phyloP scores from a whole-genome alignment of 345 rosid genomes.

The Leavenworthia alabamica region DNA sequence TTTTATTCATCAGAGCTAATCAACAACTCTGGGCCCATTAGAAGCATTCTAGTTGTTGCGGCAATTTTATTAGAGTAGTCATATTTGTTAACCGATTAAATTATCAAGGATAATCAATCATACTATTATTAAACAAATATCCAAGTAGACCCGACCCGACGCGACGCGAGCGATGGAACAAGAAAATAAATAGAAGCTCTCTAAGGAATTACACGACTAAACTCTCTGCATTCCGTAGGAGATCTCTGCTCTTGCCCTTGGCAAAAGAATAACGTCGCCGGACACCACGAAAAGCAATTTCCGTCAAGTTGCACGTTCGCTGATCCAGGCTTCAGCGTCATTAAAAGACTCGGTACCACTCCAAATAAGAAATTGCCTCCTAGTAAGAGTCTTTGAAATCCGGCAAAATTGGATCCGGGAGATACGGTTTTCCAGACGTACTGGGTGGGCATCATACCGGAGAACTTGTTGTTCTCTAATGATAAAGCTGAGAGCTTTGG shows the following conservation, averaged over 20 bases:
- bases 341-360: conserved; percentile 53
- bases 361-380: conserved; percentile 86
- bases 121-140: not conserved
- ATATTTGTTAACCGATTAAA: not conserved
- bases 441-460: conserved; percentile 54
- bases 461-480: conserved; percentile 43
- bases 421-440: conserved; percentile 42
- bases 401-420: conserved; percentile 43
- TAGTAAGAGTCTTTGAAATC: conserved; percentile 60
- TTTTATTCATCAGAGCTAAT: not conserved
- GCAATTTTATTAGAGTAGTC: conserved; percentile 3
- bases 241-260: conserved; percentile 68
- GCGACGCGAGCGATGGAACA: too few relatives aligned
- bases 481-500: conserved; percentile 51
- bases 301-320: conserved; percentile 52
- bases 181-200: not conserved
- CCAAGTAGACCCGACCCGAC: not conserved
- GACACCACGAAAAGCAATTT: conserved; percentile 74
- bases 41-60: not conserved
- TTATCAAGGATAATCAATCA: not conserved
- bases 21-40: not conserved
- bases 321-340: conserved; percentile 53
- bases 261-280: conserved; percentile 61
- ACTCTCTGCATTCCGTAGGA: conserved; percentile 55
- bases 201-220: conserved; percentile 27